A percentile compares a stretch with the other conserved stretches of the same genome.
Evolutionary conservation across 2,329 filamentous ascomycete species (phyloP).

Genomic region (Ophiostoma sp.): DNA sequence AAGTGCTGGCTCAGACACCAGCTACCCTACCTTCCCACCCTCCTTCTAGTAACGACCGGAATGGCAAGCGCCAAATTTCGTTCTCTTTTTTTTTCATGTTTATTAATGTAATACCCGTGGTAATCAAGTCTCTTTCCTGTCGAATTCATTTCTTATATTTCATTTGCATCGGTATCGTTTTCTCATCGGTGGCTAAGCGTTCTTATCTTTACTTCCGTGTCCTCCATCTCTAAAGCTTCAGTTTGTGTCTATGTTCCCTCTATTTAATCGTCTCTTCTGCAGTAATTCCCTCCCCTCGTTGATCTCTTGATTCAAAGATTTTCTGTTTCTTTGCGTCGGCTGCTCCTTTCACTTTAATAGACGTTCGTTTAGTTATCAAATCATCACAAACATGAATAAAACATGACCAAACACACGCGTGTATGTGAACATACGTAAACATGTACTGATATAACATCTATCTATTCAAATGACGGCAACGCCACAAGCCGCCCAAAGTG

Average conservation of each 20-base stretch:
- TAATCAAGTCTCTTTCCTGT: no score
- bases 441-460: background rate
- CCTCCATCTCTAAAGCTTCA: background rate
- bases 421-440: background rate
- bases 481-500: background rate
- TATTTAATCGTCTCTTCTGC: background rate
- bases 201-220: background rate
- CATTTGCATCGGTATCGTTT: background rate
- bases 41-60: background rate
- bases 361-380: background rate
- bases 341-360: background rate
- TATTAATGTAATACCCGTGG: background rate
- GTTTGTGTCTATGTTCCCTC: background rate
- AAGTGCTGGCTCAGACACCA: background rate
- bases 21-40: background rate
- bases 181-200: background rate
- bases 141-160: no score
- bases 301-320: background rate
- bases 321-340: background rate
- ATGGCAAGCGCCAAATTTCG: background rate
- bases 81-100: background rate
- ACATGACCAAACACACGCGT: background rate
- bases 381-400: background rate
- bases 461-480: background rate
- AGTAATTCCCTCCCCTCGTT: background rate